These are phyloP conservation scores for Puya raimondii DNA, from an alignment of 176 grass and related monocot species.

Conservation along the genomic window DNA sequence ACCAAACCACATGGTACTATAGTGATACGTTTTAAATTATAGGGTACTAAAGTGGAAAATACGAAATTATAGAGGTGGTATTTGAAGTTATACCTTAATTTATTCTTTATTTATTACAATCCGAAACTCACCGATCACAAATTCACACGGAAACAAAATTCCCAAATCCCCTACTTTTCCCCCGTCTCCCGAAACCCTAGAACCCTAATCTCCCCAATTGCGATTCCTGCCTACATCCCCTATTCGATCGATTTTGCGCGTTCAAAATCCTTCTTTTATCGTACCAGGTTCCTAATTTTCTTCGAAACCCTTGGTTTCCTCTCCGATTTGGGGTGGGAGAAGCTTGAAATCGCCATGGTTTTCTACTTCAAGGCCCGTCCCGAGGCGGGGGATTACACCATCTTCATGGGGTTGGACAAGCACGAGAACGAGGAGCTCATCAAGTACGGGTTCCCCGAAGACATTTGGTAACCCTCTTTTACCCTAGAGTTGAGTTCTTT, in stretches of 20 bases:
- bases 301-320: not conserved
- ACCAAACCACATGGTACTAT: too few species aligned
- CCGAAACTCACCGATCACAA: not conserved
- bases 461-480: conserved; percentile 54
- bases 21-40: too few species aligned
- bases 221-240: not conserved
- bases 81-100: too few species aligned
- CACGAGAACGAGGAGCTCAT: conserved; percentile 95
- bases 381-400: conserved; percentile 81
- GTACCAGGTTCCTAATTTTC: too few species aligned
- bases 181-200: not conserved
- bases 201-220: not conserved
- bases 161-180: not conserved
- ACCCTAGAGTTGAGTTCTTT: not conserved
- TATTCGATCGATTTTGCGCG: not conserved
- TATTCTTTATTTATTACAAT: not conserved
- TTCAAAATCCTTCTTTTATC: not conserved
- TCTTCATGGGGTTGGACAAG: conserved; percentile 96
- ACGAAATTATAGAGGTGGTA: too few species aligned
- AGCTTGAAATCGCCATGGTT: conserved; percentile 46
- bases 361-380: conserved; percentile 96
- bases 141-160: not conserved
- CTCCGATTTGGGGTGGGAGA: not conserved
- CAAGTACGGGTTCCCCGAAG: conserved; percentile 86
- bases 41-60: too few species aligned